Evolutionary conservation across 1,139 yeast genomes (phyloP).

Genomic region (Geotrichum carabidarum): DNA sequence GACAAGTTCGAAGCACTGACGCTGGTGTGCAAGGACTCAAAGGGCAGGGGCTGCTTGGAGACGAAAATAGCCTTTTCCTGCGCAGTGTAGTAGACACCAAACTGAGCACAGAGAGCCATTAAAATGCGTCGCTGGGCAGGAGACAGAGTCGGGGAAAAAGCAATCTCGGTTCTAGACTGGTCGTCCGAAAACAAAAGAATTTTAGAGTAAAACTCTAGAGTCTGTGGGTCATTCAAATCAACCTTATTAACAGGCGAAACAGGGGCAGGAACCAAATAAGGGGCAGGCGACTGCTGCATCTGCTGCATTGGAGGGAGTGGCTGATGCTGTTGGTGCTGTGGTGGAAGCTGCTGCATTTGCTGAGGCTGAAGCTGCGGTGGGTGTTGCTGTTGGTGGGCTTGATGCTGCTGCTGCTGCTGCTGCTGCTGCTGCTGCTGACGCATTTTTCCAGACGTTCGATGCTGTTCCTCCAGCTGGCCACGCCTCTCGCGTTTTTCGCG

Average conservation of each 20-base stretch:
- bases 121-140: slow-evolving; percentile 59
- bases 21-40: not conserved
- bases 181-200: slow-evolving; percentile 79
- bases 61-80: slow-evolving; percentile 27
- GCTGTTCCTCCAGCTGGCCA: slow-evolving; percentile 95
- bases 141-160: slow-evolving; percentile 56
- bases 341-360: slow-evolving; percentile 2
- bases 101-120: slow-evolving; percentile 40
- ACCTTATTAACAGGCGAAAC: slow-evolving; percentile 37
- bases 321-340: slow-evolving; percentile 17
- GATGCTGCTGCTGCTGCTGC: slow-evolving; percentile 3
- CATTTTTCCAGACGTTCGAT: slow-evolving; percentile 42
- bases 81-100: slow-evolving; percentile 46
- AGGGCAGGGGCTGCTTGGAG: slow-evolving; percentile 20
- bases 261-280: slow-evolving; percentile 9
- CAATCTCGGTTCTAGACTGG: slow-evolving; percentile 59
- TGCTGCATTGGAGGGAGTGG: not conserved
- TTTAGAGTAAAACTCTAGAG: slow-evolving; percentile 79
- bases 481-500: slow-evolving; percentile 92
- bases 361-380: not conserved
- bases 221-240: slow-evolving; percentile 87
- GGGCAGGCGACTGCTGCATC: slow-evolving; percentile 16
- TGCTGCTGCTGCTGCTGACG: slow-evolving; percentile 19
- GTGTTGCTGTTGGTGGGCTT: not conserved
- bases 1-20: not conserved